These are phyloP conservation scores for Dipteronia dyeriana DNA, from an alignment of 345 rosid genomes.

Conservation along the genomic window DNA sequence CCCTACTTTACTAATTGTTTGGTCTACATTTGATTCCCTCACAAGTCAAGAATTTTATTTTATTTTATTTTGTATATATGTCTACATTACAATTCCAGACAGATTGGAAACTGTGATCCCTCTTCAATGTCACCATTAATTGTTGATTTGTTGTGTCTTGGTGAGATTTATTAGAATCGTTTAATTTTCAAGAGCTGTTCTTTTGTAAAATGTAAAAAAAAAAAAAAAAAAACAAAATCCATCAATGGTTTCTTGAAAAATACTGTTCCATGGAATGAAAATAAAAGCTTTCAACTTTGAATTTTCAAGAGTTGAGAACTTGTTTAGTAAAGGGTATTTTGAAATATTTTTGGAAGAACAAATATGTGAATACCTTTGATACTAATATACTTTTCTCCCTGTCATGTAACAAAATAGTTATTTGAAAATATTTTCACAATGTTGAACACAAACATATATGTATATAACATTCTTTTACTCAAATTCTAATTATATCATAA, in stretches of 20 bases:
- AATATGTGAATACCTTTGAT: background rate
- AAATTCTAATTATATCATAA: no score
- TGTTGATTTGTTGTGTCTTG: background rate
- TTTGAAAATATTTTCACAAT: no score
- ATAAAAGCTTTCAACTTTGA: background rate
- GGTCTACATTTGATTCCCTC: slow-evolving; percentile 2
- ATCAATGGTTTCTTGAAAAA: no score
- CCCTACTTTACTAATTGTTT: background rate
- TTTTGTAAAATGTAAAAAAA: no score
- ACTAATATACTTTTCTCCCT: no score
- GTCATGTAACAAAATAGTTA: no score
- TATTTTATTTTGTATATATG: no score
- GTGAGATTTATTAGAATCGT: background rate
- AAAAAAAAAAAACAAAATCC: no score
- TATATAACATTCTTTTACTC: no score
- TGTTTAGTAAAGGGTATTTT: background rate
- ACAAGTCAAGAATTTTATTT: background rate
- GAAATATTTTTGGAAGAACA: no score
- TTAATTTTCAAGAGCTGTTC: background rate
- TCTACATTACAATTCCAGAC: slow-evolving; percentile 9
- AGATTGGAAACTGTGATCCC: slow-evolving; percentile 13
- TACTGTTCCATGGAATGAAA: background rate
- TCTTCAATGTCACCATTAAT: background rate
- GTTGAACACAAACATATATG: no score
- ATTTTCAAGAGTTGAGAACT: background rate